A percentile compares a stretch with the other conserved stretches of the same genome.
phyloP scores from a whole-genome alignment of 2,329 filamentous ascomycete species.

The Beauveria sp. region DNA sequence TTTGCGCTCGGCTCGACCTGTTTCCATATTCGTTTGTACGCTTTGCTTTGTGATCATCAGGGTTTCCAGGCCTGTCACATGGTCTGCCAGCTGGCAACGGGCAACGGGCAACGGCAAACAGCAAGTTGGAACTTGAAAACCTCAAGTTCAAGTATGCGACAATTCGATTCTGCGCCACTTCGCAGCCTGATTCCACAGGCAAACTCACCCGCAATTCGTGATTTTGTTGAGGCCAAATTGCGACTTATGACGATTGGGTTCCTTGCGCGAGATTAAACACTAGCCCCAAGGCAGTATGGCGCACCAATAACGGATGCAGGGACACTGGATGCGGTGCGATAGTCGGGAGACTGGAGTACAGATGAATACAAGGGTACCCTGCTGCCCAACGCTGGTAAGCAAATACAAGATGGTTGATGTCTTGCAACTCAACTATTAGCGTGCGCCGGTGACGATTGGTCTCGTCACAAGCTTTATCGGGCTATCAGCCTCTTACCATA shows the following conservation, averaged over 20 bases:
- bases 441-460: background rate
- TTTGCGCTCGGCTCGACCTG: too few relatives aligned
- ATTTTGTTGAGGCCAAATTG: slow-evolving; percentile 8
- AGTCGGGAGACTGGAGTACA: background rate
- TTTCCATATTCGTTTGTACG: background rate
- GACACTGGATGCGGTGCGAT: background rate
- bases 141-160: too few relatives aligned
- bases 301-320: background rate
- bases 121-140: background rate
- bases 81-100: too few relatives aligned
- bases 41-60: background rate
- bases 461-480: background rate
- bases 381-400: background rate
- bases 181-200: background rate
- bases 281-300: slow-evolving; percentile 1
- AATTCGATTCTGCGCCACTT: background rate
- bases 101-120: background rate
- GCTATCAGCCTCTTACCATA: too few relatives aligned
- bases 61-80: background rate
- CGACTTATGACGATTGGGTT: background rate
- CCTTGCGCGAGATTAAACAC: background rate
- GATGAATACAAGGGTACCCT: slow-evolving; percentile 1
- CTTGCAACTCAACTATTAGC: background rate
- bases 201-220: background rate
- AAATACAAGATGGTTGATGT: background rate